phyloP scores from a whole-genome alignment of 2,329 filamentous ascomycete species.

The Calonectria crousiana region DNA sequence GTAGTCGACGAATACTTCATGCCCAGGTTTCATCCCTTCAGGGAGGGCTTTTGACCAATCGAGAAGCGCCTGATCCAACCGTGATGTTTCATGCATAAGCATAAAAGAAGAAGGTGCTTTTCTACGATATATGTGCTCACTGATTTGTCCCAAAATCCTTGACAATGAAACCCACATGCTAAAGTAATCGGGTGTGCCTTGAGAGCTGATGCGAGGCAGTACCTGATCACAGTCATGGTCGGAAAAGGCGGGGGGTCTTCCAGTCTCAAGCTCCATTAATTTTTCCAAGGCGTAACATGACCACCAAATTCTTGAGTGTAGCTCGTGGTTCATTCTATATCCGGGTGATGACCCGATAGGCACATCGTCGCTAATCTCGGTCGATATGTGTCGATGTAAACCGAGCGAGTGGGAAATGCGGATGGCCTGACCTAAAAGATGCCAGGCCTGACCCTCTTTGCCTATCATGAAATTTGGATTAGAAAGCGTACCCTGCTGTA shows the following conservation, averaged over 20 bases:
- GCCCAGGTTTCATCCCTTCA: conserved; percentile 25
- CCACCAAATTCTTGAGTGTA: conserved; percentile 37
- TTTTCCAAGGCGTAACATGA: conserved; percentile 37
- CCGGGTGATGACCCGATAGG: conserved; percentile 15
- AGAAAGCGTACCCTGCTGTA: not conserved
- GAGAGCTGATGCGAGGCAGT: conserved; percentile 3
- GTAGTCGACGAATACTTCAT: conserved; percentile 24
- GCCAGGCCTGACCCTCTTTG: conserved; percentile 38
- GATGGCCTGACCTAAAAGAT: conserved; percentile 32
- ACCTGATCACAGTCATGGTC: conserved; percentile 35
- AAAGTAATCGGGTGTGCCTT: conserved; percentile 27
- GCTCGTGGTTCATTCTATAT: conserved; percentile 22
- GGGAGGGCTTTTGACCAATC: conserved; percentile 31
- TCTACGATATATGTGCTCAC: conserved; percentile 34
- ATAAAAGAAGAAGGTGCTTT: conserved; percentile 29
- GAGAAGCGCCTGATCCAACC: conserved; percentile 32
- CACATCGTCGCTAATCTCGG: conserved; percentile 5
- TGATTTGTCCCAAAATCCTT: conserved; percentile 33
- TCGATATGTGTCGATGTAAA: conserved; percentile 29
- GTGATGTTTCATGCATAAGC: conserved; percentile 29
- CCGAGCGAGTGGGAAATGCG: conserved; percentile 34
- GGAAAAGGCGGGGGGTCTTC: conserved; percentile 34
- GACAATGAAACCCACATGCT: conserved; percentile 34
- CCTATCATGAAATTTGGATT: conserved; percentile 11
- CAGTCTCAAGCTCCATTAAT: conserved; percentile 37